phyloP scores from a whole-genome alignment of 257 asterid species.

The Knoxia roxburghii region DNA sequence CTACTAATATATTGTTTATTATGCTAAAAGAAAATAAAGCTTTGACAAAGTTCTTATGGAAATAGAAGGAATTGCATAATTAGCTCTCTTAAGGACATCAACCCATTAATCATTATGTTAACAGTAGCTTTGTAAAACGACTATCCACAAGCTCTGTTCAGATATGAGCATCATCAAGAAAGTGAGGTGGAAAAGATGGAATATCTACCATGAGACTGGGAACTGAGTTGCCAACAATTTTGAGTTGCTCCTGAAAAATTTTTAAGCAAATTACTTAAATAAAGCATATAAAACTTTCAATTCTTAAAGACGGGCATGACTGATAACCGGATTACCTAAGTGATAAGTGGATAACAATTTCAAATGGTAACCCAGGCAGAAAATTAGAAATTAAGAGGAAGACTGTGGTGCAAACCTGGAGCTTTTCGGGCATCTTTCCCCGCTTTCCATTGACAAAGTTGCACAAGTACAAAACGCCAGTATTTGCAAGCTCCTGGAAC shows the following conservation, averaged over 20 bases:
- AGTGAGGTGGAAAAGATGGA: not conserved
- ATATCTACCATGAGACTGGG: slow-evolving; percentile 47
- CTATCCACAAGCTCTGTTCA: not conserved
- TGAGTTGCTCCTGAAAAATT: slow-evolving; percentile 49
- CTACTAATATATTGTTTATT: too few species aligned
- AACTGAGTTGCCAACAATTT: slow-evolving; percentile 33
- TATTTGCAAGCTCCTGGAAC: slow-evolving; percentile 59
- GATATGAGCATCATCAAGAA: not conserved
- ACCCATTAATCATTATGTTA: too few species aligned
- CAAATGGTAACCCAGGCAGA: too few species aligned
- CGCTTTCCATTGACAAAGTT: slow-evolving; percentile 45
- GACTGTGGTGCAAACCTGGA: slow-evolving; percentile 53
- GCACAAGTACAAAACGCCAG: slow-evolving; percentile 73
- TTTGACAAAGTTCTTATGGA: too few species aligned
- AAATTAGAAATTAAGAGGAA: not conserved
- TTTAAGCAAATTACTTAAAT: not conserved
- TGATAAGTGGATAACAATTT: not conserved
- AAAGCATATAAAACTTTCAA: not conserved
- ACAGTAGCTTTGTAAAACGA: too few species aligned
- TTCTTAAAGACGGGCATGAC: not conserved
- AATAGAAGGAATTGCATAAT: too few species aligned
- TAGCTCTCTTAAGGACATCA: too few species aligned
- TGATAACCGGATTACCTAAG: too few species aligned
- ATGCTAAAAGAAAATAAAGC: too few species aligned
- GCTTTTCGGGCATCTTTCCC: slow-evolving; percentile 52